Evolutionary conservation across 148 eudicot genomes (phyloP).

Genomic region (Nyssa sinensis): DNA sequence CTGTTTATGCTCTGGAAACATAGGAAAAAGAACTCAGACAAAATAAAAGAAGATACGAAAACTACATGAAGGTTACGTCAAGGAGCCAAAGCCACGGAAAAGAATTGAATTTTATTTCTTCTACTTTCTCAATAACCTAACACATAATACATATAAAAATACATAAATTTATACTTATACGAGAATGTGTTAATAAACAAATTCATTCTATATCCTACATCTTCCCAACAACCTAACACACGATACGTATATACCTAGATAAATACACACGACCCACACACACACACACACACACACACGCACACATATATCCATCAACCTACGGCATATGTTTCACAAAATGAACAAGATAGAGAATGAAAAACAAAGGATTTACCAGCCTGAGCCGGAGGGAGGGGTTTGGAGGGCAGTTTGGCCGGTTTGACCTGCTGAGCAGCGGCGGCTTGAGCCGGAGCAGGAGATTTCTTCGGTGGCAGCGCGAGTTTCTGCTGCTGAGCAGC

Average conservation of each 20-base stretch:
- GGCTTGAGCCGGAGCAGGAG: conserved; percentile 11
- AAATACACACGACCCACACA: neutral
- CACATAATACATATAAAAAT: neutral
- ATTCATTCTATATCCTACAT: neutral
- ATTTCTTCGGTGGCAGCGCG: conserved; percentile 19
- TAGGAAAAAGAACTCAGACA: too few species aligned
- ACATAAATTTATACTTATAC: neutral
- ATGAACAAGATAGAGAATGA: neutral
- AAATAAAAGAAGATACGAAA: too few species aligned
- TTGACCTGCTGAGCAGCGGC: conserved; percentile 22
- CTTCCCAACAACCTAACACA: neutral
- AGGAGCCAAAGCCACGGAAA: neutral
- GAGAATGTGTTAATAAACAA: neutral
- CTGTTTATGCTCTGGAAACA: too few species aligned
- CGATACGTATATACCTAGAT: neutral
- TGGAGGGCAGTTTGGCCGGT: conserved; percentile 47
- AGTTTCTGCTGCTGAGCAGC: too few species aligned
- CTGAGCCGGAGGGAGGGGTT: conserved; percentile 57
- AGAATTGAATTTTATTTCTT: neutral
- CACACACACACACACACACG: neutral
- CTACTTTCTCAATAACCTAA: neutral
- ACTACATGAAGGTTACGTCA: too few species aligned
- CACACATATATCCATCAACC: neutral
- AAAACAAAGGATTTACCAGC: conserved; percentile 36
- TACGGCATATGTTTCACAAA: neutral